Percentiles rank a stretch among this genome's conserved stretches.
Conservation (phyloP, 1,284 basidiomycete genomes). For the Leccinum griseonigrum region DNA sequence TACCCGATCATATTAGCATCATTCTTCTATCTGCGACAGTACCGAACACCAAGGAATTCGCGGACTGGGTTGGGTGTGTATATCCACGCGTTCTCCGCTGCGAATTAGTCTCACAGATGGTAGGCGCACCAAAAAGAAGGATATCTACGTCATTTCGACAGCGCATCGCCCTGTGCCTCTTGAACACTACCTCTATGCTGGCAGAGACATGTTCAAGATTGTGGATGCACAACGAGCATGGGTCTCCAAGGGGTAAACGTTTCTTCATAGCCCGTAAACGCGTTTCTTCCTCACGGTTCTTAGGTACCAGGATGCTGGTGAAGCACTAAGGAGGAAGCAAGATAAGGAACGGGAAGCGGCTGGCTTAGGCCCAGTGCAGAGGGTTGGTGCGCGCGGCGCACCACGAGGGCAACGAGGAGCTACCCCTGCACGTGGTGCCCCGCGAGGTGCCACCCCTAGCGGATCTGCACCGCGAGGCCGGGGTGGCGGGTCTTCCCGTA, state of each 20-base stretch:
- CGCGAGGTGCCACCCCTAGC: constrained; percentile 48
- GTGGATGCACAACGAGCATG: constrained; percentile 86
- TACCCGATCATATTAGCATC: constrained; percentile 95
- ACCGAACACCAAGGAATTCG: constrained; percentile 98
- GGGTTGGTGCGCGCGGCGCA: constrained; percentile 77
- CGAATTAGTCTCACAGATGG: constrained; percentile 1
- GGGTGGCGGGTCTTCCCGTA: constrained; percentile 55
- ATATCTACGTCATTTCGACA: constrained; percentile 99
- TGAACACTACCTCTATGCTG: constrained; percentile 96
- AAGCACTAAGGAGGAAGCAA: constrained; percentile 89
- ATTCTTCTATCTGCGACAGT: constrained; percentile 98
- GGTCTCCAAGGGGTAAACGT: constrained; percentile 63
- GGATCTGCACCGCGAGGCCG: constrained; percentile 40
- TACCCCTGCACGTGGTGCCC: constrained; percentile 41
- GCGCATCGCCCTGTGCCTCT: constrained; percentile 95
- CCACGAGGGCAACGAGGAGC: constrained; percentile 54
- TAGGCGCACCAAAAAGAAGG: constrained; percentile 98
- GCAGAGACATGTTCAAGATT: constrained; percentile 89
- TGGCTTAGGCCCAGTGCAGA: constrained; percentile 79
- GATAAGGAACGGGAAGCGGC: constrained; percentile 97
- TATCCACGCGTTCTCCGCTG: constrained; percentile 12
- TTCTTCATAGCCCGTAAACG: neutral
- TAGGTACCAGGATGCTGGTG: constrained; percentile 89
- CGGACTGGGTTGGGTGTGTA: constrained; percentile 96
- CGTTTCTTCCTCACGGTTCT: constrained; percentile 8